A percentile compares a stretch with the other conserved stretches of the same genome.
phyloP scores from a whole-genome alignment of 441 rosid genomes.

The Adansonia madagascariensis region DNA sequence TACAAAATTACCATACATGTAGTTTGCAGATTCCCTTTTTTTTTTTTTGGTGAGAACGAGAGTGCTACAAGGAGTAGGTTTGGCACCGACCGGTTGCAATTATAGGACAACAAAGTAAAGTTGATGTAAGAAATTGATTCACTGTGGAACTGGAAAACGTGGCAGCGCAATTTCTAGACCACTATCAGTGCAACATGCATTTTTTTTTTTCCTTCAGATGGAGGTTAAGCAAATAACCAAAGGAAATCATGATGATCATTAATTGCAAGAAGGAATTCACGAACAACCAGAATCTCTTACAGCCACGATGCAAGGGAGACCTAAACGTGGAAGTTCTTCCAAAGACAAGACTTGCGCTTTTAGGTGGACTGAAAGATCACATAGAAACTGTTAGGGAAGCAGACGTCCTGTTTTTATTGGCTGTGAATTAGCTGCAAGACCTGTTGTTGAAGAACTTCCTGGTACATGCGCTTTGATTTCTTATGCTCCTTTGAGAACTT shows the following conservation, averaged over 20 bases:
- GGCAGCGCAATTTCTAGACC: conserved; percentile 59
- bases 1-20: too few species aligned
- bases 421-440: conserved; percentile 83
- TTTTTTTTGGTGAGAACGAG: too few species aligned
- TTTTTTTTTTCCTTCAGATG: conserved; percentile 77
- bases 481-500: conserved; percentile 1
- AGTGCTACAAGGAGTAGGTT: not conserved
- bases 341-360: conserved; percentile 75
- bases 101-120: not conserved
- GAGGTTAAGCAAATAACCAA: conserved; percentile 94
- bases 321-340: conserved; percentile 78
- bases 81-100: not conserved
- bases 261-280: conserved; percentile 95
- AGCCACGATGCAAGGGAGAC: conserved; percentile 84
- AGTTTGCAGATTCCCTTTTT: too few species aligned
- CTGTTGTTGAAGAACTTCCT: conserved; percentile 88
- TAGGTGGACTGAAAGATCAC: conserved; percentile 94
- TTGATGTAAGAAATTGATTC: not conserved
- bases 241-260: conserved; percentile 70
- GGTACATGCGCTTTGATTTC: conserved; percentile 45
- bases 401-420: conserved; percentile 81
- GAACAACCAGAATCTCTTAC: conserved; percentile 93
- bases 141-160: conserved; percentile 39
- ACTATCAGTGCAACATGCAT: conserved; percentile 83
- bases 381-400: conserved; percentile 80